Evolutionary conservation across 2,329 filamentous ascomycete genomes (phyloP), one percentile per base, ranked within the genome.

Genomic region (Stromatinia cepivora): DNA sequence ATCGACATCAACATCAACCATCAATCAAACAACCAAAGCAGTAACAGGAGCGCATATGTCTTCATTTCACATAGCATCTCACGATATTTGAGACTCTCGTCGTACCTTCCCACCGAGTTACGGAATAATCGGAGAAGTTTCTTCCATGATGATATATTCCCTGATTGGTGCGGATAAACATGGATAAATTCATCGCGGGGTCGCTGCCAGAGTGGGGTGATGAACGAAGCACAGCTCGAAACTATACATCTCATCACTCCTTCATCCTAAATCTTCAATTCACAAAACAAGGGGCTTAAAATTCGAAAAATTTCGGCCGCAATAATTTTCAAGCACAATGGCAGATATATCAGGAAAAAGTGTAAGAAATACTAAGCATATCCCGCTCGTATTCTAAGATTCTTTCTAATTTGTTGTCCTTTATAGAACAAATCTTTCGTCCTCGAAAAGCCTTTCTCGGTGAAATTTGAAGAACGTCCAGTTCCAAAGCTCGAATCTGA

Each of bases 401-500:
- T 54, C n/a, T 20, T 63, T 36, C 25, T 67, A 66, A 53, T 66
- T 70, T 34, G 59, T 62, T 62, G 57, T 42, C 53, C 46, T 13
- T 28, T 15, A 7, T 17, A 81, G 79, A 80, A 81, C 72, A 77
- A 78, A 70, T 80, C 79, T 50, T 81, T 80, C 75, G 71, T 81
- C 61, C 76, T 81, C 67, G 76, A 77, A 72, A 77, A 78, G 61
- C 71, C 76, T 36, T 74, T 76, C 71, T 72, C 76, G 15, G 76
- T 81, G 10, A 67, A 70, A 45, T 79, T 79, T 72, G 75, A 77
- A 73, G 71, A 77, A 72, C 72, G 77, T 63, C 73, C 76, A 22
- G 76, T 82, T 82, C 76, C 82, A 78, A 78, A 81, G 77, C 62
- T 87, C 79, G 69, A 76, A 53, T 72, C 75, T 61, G 77, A 78